These are phyloP conservation scores for Ganoderma lingzhi DNA, from an alignment of 1,284 basidiomycete genomes.

Conservation along the genomic window DNA sequence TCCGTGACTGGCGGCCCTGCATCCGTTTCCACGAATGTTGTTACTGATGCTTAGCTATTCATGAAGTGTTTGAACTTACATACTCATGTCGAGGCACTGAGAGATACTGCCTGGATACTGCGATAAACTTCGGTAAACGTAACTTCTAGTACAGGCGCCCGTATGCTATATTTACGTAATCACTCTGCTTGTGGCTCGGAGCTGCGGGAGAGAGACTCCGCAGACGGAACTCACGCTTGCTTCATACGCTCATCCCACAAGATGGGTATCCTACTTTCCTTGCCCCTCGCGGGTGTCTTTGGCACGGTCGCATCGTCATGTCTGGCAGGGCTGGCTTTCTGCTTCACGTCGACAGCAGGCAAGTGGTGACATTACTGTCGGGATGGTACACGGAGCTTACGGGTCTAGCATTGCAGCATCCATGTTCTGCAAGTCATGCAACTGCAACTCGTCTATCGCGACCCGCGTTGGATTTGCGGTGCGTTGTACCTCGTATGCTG, in stretches of 20 bases:
- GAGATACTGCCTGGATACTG: too few relatives aligned
- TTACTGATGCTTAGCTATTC: background rate
- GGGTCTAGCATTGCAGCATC: slow-evolving; percentile 64
- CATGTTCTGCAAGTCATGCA: slow-evolving; percentile 98
- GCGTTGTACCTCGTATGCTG: slow-evolving; percentile 38
- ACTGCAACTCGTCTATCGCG: slow-evolving; percentile 98
- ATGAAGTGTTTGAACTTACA: too few relatives aligned
- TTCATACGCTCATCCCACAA: slow-evolving; percentile 6
- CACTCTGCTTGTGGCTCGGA: background rate
- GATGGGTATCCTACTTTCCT: slow-evolving; percentile 86
- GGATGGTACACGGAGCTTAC: slow-evolving; percentile 13
- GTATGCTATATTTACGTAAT: background rate
- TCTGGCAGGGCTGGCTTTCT: slow-evolving; percentile 83
- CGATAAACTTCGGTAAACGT: too few relatives aligned
- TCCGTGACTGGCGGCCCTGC: background rate
- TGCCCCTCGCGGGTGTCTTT: slow-evolving; percentile 85
- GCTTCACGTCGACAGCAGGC: slow-evolving; percentile 87
- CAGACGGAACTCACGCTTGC: background rate
- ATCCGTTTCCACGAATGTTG: background rate
- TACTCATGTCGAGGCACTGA: too few relatives aligned
- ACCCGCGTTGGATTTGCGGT: slow-evolving; percentile 97
- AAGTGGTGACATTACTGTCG: slow-evolving; percentile 22
- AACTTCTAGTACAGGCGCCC: too few relatives aligned
- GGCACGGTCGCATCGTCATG: slow-evolving; percentile 84
- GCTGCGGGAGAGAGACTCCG: background rate